phyloP scores from a whole-genome alignment of 345 rosid species.

The Citrus medica region DNA sequence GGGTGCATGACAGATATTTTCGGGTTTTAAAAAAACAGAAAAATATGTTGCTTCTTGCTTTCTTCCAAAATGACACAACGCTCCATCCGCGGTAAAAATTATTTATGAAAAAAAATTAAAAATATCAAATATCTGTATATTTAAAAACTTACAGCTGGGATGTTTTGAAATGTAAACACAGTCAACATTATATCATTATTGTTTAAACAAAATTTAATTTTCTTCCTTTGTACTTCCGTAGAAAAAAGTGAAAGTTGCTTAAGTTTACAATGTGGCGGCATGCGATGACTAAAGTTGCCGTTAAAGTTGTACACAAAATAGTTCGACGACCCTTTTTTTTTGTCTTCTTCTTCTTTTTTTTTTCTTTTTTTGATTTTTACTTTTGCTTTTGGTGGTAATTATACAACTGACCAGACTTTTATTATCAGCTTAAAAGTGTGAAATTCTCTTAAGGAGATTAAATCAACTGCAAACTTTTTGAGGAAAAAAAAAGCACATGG shows the following conservation, averaged over 20 bases:
- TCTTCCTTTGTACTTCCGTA: background rate
- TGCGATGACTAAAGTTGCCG: background rate
- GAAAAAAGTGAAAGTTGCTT: background rate
- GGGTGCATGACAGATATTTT: conserved; percentile 41
- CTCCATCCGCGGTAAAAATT: conserved; percentile 10
- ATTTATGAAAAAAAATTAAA: too few species aligned
- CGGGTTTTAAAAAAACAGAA: conserved; percentile 5
- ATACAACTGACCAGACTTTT: background rate
- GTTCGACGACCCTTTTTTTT: background rate
- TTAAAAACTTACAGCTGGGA: conserved; percentile 18
- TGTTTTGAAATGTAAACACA: background rate
- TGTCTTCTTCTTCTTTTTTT: too few species aligned
- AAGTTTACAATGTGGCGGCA: background rate
- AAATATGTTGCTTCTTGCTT: conserved; percentile 1
- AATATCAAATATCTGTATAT: background rate
- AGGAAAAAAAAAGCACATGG: conserved; percentile 4
- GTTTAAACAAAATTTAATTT: background rate
- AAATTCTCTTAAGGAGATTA: background rate
- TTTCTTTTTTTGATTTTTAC: too few species aligned
- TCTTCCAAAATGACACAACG: conserved; percentile 12
- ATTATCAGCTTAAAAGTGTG: conserved; percentile 2
- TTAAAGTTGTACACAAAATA: background rate
- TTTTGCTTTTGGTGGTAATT: background rate
- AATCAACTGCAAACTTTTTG: background rate
- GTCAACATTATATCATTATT: background rate